Evolutionary conservation across 2,329 filamentous ascomycete species (phyloP).

Genomic region (Penicillium brasilianum): DNA sequence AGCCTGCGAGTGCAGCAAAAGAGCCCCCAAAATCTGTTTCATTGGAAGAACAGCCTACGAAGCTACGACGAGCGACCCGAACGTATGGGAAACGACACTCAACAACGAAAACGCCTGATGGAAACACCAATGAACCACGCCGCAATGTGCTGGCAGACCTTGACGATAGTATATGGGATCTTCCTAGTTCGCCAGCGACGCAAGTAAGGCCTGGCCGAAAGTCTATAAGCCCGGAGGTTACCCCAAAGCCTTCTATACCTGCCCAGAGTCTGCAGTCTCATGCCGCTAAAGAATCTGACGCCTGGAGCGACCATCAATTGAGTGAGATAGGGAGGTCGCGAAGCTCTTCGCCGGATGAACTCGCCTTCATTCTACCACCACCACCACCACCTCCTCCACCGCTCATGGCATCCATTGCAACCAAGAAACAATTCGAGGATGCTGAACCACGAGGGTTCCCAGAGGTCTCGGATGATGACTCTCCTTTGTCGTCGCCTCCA

Average conservation of each 20-base stretch:
- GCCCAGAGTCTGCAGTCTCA: background rate
- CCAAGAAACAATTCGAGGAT: constrained; percentile 10
- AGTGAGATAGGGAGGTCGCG: constrained; percentile 12
- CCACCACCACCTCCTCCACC: constrained; percentile 22
- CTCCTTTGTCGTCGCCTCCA: constrained; percentile 45
- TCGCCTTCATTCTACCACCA: constrained; percentile 38
- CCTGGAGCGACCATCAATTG: background rate
- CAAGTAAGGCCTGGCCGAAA: constrained; percentile 7
- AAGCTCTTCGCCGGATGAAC: constrained; percentile 45
- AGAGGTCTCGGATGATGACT: constrained; percentile 30
- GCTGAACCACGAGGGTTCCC: constrained; percentile 15
- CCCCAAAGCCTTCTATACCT: constrained; percentile 10
- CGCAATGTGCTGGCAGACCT: constrained; percentile 9
- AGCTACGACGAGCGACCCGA: constrained; percentile 17
- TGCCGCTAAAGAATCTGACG: background rate
- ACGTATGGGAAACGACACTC: constrained; percentile 21
- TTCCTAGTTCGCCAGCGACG: constrained; percentile 30
- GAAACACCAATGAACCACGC: background rate
- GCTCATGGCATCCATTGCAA: constrained; percentile 13
- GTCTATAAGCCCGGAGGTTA: constrained; percentile 12
- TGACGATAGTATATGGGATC: constrained; percentile 33
- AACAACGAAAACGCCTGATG: constrained; percentile 11
- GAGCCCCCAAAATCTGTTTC: background rate
- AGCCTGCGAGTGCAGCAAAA: background rate
- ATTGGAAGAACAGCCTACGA: constrained; percentile 16